phyloP scores from a whole-genome alignment of 73 alveolate genomes.

The Symbiodinium natans region DNA sequence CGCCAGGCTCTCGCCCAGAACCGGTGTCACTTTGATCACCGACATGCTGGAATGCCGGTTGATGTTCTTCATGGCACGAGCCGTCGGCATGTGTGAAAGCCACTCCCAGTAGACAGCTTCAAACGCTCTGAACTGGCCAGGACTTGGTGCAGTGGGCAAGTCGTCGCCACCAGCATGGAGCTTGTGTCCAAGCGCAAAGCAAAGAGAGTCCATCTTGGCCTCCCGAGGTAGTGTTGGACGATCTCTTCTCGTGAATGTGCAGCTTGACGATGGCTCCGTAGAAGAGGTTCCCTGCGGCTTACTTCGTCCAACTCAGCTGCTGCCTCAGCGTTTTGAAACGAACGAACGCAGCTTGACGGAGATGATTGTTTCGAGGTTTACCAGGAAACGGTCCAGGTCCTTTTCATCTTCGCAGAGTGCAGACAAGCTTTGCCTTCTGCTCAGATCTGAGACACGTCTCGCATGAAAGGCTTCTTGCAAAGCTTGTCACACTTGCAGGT shows the following conservation, averaged over 20 bases:
- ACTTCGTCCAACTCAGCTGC: slow-evolving; percentile 16
- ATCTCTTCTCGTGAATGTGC: slow-evolving; percentile 19
- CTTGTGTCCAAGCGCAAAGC: background rate
- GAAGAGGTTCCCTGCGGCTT: slow-evolving; percentile 45
- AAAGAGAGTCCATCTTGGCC: background rate
- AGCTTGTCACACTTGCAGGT: too few relatives aligned
- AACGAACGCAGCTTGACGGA: background rate
- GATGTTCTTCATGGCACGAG: slow-evolving; percentile 30
- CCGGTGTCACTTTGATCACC: slow-evolving; percentile 8
- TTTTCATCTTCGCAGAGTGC: background rate
- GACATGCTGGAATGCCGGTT: background rate
- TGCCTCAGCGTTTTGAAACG: background rate
- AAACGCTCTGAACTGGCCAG: background rate
- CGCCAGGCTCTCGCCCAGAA: slow-evolving; percentile 10
- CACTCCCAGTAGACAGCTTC: background rate
- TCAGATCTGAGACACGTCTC: too few relatives aligned
- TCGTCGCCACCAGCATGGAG: background rate
- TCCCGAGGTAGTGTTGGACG: slow-evolving; percentile 26
- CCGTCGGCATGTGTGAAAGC: background rate
- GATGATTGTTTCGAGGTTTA: background rate
- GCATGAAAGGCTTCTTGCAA: too few relatives aligned
- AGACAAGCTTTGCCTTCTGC: background rate
- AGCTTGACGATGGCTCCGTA: slow-evolving; percentile 41
- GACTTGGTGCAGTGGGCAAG: slow-evolving; percentile 1
- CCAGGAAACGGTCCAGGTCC: background rate